Evolutionary conservation across 495 filamentous ascomycete species (phyloP), one percentile per base, ranked within the genome.

Genomic region (Annulohypoxylon maeteangense): DNA sequence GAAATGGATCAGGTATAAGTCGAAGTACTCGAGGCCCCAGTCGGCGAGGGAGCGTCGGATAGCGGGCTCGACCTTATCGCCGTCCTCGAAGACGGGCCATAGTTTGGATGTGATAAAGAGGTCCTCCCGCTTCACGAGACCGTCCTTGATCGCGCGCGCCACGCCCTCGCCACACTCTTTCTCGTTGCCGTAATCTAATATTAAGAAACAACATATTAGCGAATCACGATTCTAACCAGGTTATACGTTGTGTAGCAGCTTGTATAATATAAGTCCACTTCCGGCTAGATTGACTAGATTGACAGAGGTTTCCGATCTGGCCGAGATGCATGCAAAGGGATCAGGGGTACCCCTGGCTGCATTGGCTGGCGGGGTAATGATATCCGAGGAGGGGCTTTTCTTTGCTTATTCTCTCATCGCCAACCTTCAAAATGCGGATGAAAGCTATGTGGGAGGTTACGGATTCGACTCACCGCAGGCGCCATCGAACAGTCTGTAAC

Each of bases 31-130:
- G 64, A 95, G 75, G 42, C 90, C 89, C 91, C 91, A 93, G 86
- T 93, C 91, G 65, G 85, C 81, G 10, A 94, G 86, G 76, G 94
- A 92, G 77, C 90, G 91, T 72, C 83, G 85, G 80, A 82, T 83
- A 68, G 93, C 92, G 34, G 90, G 89, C 81, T 90, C 89, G 65
- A 94, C 92, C 66, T 85, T 84, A 67, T 92, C 87, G 63, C 80
- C 84, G 54, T 93, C 90, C 82, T 94, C 92, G 87, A 93, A 95
- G 76, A 87, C 89, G 84, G 94, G 94, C 93, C 93, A 97, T 57
- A 97, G 89, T 84, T 97, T 97, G 75, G 91, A 93, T 61, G 93
- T 92, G 77, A 97, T 87, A 87, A 97, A 97, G 80, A 96, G 90
- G 32, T 97, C 93, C 78, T 89, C 86, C 64, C 93, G 91, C 83